A percentile compares a stretch with the other conserved stretches of the same genome.
phyloP scores from a whole-genome alignment of 345 rosid genomes.

The Corymbia maculata region DNA sequence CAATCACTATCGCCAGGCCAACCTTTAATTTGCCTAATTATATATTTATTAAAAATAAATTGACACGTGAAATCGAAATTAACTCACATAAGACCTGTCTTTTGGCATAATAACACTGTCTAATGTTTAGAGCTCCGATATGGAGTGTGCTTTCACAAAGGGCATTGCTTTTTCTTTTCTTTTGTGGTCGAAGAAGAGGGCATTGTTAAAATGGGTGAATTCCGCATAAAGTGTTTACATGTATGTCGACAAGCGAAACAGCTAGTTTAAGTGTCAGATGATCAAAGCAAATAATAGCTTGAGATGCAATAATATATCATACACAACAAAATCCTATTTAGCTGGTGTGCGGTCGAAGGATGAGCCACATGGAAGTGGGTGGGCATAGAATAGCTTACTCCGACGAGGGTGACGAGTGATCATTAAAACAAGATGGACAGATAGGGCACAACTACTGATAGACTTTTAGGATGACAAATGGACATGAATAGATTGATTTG shows the following conservation, averaged over 20 bases:
- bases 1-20: not conserved
- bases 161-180: no score
- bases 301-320: accelerated
- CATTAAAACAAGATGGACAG: not conserved
- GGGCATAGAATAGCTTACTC: not conserved
- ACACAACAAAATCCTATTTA: not conserved
- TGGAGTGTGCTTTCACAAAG: not conserved
- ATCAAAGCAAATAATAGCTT: not conserved
- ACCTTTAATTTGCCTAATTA: not conserved
- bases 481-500: no score
- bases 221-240: not conserved
- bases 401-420: not conserved
- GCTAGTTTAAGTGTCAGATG: not conserved
- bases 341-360: not conserved
- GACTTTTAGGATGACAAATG: not conserved
- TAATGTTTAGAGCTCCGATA: not conserved
- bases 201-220: not conserved
- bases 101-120: not conserved
- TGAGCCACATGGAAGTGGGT: not conserved
- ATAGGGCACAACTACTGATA: accelerated
- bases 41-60: not conserved
- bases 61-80: not conserved
- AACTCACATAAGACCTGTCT: not conserved
- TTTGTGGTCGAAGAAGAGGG: not conserved
- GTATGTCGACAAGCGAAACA: not conserved